Conservation (phyloP, 2,329 filamentous ascomycete species). For the Penicillium sp. region DNA sequence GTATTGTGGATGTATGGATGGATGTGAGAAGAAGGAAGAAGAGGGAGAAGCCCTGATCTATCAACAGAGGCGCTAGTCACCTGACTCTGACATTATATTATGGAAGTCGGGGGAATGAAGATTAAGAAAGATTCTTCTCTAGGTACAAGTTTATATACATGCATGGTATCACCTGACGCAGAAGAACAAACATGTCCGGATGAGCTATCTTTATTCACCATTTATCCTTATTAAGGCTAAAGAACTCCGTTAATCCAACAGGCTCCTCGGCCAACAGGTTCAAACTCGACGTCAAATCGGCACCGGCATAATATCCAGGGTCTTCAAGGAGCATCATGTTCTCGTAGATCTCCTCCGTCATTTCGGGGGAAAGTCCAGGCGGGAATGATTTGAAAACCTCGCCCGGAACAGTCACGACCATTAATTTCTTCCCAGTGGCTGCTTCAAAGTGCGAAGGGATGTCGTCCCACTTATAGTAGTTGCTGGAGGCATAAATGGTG, state of each 20-base stretch:
- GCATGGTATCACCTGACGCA: too few relatives aligned
- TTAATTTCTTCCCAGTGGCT: not conserved
- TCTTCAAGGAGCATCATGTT: slow-evolving; percentile 5
- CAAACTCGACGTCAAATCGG: not conserved
- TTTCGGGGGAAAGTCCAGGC: not conserved
- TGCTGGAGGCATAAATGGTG: not conserved
- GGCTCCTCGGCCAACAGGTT: slow-evolving; percentile 1
- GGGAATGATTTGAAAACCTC: slow-evolving; percentile 1
- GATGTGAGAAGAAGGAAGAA: too few relatives aligned
- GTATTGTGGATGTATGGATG: too few relatives aligned
- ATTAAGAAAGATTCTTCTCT: too few relatives aligned
- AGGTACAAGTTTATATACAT: too few relatives aligned
- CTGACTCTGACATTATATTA: too few relatives aligned
- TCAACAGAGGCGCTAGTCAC: too few relatives aligned
- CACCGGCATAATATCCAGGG: slow-evolving; percentile 6
- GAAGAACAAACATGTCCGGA: too few relatives aligned
- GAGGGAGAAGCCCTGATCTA: too few relatives aligned
- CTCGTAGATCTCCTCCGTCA: not conserved
- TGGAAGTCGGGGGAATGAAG: too few relatives aligned
- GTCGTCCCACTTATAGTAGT: slow-evolving; percentile 1
- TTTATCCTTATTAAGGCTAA: not conserved
- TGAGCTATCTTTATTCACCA: not conserved
- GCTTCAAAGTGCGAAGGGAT: not conserved
- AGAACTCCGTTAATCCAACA: not conserved
- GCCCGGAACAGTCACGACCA: not conserved